A percentile compares a stretch with the other conserved stretches of the same genome.
Conservation (phyloP, 352 stramenopile genomes). For the Globisporangium ultimum region DNA sequence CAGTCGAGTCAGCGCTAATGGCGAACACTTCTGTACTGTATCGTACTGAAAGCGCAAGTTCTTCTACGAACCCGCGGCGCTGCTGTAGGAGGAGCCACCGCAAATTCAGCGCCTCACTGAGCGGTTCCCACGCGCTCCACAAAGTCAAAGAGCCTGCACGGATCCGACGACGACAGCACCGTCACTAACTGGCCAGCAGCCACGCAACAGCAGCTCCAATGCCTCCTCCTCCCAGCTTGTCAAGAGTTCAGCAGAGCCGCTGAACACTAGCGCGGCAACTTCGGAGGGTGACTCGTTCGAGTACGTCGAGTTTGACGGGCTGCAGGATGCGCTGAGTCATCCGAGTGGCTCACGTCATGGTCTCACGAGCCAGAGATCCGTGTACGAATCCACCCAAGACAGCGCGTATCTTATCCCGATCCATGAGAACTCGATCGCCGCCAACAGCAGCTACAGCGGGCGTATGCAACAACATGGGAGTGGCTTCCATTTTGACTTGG, state of each 20-base stretch:
- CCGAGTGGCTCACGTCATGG: conserved; percentile 14
- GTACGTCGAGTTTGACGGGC: conserved; percentile 35
- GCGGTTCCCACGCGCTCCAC: conserved; percentile 21
- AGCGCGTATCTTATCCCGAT: conserved; percentile 48
- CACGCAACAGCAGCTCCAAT: not conserved
- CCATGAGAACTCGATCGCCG: not conserved
- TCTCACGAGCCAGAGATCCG: conserved; percentile 32
- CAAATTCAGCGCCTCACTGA: conserved; percentile 28
- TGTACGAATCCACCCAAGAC: conserved; percentile 54
- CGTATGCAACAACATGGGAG: not conserved
- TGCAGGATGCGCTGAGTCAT: conserved; percentile 10
- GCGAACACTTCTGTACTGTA: conserved; percentile 24
- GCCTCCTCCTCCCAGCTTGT: not conserved
- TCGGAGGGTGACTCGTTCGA: conserved; percentile 40
- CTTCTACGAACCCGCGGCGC: conserved; percentile 52
- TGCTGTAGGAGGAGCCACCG: conserved; percentile 41
- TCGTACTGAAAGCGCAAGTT: conserved; percentile 76
- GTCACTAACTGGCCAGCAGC: not conserved
- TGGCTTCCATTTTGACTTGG: conserved; percentile 10
- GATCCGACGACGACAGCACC: not conserved
- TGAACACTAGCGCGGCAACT: conserved; percentile 4
- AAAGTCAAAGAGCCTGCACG: not conserved
- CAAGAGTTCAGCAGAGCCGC: conserved; percentile 2
- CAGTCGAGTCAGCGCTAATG: not conserved
- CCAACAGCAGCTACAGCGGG: conserved; percentile 3